phyloP scores from a whole-genome alignment of 805 yeast genomes.

The Pichia insulana region DNA sequence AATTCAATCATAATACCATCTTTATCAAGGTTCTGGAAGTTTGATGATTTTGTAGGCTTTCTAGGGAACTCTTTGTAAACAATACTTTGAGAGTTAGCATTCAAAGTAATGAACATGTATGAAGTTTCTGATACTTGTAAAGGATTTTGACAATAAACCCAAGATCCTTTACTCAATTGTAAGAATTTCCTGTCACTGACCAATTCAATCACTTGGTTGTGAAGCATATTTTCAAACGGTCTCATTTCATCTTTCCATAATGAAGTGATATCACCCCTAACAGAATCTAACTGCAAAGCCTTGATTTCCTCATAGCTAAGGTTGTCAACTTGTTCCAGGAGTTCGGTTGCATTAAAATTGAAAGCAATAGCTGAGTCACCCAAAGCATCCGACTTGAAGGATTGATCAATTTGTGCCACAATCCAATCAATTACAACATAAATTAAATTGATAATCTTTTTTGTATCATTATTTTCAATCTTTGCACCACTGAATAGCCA shows the following conservation, averaged over 20 bases:
- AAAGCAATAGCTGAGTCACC: background rate
- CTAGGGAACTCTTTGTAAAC: constrained; percentile 51
- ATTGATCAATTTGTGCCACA: constrained; percentile 1
- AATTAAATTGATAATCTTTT: constrained; percentile 5
- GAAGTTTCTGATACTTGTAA: constrained; percentile 12
- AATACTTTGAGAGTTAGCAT: constrained; percentile 57
- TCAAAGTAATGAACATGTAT: constrained; percentile 46
- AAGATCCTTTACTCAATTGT: constrained; percentile 65
- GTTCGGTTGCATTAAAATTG: constrained; percentile 4
- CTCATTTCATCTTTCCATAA: constrained; percentile 39
- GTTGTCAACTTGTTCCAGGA: constrained; percentile 12
- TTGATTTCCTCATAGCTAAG: constrained; percentile 42
- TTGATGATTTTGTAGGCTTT: constrained; percentile 19
- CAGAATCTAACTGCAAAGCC: constrained; percentile 39
- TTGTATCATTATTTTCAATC: constrained; percentile 6
- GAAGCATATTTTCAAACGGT: constrained; percentile 42
- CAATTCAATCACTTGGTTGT: constrained; percentile 55
- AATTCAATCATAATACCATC: constrained; percentile 46
- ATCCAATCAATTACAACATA: constrained; percentile 9
- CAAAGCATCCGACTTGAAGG: background rate
- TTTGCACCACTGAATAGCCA: constrained; percentile 13
- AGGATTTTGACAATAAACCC: constrained; percentile 67
- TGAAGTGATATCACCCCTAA: constrained; percentile 29
- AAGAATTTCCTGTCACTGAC: constrained; percentile 69
- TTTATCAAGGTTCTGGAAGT: constrained; percentile 50